These are phyloP conservation scores for Naganishia albida DNA, from an alignment of 1,284 basidiomycete genomes.

Conservation along the genomic window DNA sequence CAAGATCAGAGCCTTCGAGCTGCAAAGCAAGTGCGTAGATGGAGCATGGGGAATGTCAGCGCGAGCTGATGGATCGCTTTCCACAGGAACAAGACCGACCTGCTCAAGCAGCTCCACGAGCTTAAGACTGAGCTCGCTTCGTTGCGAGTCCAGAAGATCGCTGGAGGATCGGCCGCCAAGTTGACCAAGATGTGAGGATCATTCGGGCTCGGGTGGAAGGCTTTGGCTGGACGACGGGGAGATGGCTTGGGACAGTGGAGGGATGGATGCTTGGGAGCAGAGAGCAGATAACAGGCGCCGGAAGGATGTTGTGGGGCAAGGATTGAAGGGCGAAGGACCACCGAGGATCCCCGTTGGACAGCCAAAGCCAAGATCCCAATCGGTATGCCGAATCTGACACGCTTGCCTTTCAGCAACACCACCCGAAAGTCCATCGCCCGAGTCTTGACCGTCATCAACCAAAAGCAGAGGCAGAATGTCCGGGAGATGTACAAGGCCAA, in stretches of 20 bases:
- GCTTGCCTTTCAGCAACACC: slow-evolving; percentile 67
- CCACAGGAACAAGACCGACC: slow-evolving; percentile 93
- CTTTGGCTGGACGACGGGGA: slow-evolving; percentile 9
- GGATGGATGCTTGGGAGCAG: background rate
- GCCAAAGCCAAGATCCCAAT: slow-evolving; percentile 13
- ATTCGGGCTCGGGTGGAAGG: slow-evolving; percentile 28
- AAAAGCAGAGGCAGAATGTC: slow-evolving; percentile 94
- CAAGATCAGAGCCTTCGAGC: slow-evolving; percentile 93
- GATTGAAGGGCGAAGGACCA: too few species aligned
- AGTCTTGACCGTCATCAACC: slow-evolving; percentile 97
- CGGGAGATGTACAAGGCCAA: slow-evolving; percentile 99
- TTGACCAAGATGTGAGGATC: slow-evolving; percentile 89
- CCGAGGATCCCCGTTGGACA: background rate
- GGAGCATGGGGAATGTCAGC: background rate
- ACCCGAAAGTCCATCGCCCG: slow-evolving; percentile 99
- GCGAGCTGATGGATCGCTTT: background rate
- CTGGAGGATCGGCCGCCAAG: slow-evolving; percentile 93
- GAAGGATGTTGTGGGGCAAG: background rate
- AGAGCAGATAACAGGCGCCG: background rate
- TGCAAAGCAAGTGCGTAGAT: slow-evolving; percentile 85
- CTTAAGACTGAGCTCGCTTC: slow-evolving; percentile 92
- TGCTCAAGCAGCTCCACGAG: slow-evolving; percentile 90
- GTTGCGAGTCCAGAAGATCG: slow-evolving; percentile 97
- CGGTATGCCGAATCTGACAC: background rate
- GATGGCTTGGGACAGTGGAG: slow-evolving; percentile 17